Evolutionary conservation across 495 filamentous ascomycete species (phyloP), one percentile per base, ranked within the genome.

Genomic region (Aspergillus homomorphus): DNA sequence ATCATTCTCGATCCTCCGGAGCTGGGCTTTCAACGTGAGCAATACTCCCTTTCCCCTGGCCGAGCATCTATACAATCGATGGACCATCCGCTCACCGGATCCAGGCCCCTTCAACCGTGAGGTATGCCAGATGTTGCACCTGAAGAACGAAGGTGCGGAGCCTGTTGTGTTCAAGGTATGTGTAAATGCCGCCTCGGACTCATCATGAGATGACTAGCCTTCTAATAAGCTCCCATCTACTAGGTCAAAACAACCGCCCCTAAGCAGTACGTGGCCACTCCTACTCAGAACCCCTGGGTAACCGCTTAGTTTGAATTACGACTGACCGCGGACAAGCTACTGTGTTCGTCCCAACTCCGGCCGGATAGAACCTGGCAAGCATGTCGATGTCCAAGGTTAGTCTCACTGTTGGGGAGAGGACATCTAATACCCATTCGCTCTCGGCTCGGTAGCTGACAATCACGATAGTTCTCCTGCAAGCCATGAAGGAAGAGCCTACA

Each of bases 201-300:
- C 20, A 21, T 45, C 1, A 45, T 19, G 15, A 23, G 54, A n/a
- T n/a, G n/a, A n/a, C 30, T 24, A 43, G 15, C 21, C 22, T 3
- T 45, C 41, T 71, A 63, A 70, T 51, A 24, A 22, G 28, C 10
- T 15, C 26, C 30, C 38, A 53, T 54, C 30, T 57, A 18, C 28
- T 64, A 97, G 92, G 94, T 98, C 70, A 98, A 98, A 85, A 98
- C 94, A 42, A 98, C 94, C 57, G 95, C 95, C 24, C 94, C 95
- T 6, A 98, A 98, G 75, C 93, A 97, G 93, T 98, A 90, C 67
- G 90, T 72, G 53, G 45, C 28, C 49, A 26, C 26, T 28, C 61
- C 26, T 18, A 26, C 30, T 41, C 59, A 28, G 51, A 54, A 44
- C 18, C 50, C 38, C 21, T 12, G 8, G 15, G 24, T 50, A 21